phyloP scores from a whole-genome alignment of 2,329 filamentous ascomycete species.

The Phoma sp. region DNA sequence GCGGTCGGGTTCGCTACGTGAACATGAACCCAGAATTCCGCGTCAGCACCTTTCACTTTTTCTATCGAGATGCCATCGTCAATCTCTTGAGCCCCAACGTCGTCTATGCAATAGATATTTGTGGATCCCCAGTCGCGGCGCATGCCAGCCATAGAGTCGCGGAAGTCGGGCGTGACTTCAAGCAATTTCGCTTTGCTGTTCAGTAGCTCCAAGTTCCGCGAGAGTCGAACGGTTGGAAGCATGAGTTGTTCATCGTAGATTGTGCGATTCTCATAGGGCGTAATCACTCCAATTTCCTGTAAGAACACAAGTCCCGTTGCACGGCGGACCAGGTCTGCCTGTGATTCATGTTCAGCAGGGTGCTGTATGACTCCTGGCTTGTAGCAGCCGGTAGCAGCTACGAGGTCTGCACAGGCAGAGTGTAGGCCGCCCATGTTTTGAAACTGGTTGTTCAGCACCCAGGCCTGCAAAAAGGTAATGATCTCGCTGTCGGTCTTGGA shows the following conservation, averaged over 20 bases:
- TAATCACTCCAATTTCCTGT: constrained; percentile 75
- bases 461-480: constrained; percentile 73
- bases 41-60: constrained; percentile 55
- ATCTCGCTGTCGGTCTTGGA: constrained; percentile 61
- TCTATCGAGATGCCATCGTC: constrained; percentile 82
- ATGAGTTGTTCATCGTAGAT: constrained; percentile 64
- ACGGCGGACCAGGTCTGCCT: constrained; percentile 13
- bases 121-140: constrained; percentile 67
- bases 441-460: constrained; percentile 49
- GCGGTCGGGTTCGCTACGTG: constrained; percentile 82
- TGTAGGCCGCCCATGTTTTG: constrained; percentile 58
- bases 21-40: constrained; percentile 74
- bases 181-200: constrained; percentile 40
- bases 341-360: constrained; percentile 45
- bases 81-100: constrained; percentile 69
- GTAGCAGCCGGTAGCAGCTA: constrained; percentile 69
- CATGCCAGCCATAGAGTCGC: constrained; percentile 62
- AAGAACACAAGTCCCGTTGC: constrained; percentile 68
- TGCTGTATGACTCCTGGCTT: constrained; percentile 39
- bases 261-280: constrained; percentile 72
- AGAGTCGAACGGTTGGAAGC: constrained; percentile 57
- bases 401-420: constrained; percentile 67
- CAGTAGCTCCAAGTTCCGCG: constrained; percentile 53
- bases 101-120: constrained; percentile 76
- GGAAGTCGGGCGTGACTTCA: constrained; percentile 44